Evolutionary conservation across 139 green algal genomes (phyloP), one percentile per base, ranked within the genome.

Genomic region (Volvox africanus): DNA sequence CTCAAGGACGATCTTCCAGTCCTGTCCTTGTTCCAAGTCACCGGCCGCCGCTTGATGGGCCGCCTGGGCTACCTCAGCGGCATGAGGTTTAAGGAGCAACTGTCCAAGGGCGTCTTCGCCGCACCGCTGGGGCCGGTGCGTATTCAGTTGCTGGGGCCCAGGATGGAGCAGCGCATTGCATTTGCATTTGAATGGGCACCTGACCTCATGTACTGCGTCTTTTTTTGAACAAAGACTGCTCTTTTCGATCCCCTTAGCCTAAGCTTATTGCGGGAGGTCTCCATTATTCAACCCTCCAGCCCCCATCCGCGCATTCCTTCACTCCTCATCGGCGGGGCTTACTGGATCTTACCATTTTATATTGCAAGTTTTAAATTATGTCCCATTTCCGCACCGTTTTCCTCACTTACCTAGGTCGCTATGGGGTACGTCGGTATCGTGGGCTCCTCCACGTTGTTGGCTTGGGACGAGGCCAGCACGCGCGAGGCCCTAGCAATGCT

Each of bases 21-120:
- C 65, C 37, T 92, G 62, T 73, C 86, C n/a, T 68, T 93, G 30
- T 93, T 82, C 69, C 91, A 92, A 80, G 91, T 92, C 19, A 73
- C 79, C 24, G 90, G 90, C 18, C 90, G 90, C 28, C 90, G 90
- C 28, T 71, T 93, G 77, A 89, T 93, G 90, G 90, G 90, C 2
- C 85, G 90, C 2, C 78, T 93, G 79, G 85, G 81, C 36, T 44
- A 86, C 73, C 83, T 93, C 3, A 71, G 62, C 65, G 90, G 82
- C 28, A 88, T 89, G 76, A 75, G 90, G 22, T 93, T 79, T 80
- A 91, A 91, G 90, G 77, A 91, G 79, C 82, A 90, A 61, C 65
- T 91, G 18, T 82, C 44, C n/a, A 65, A 71, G 84, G 90, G 90
- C 50, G 90, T 93, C 61, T 89, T 89, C 62, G 61, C 90, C 22